Conservation (phyloP, 306 rosid species). For the Sechiopsis laciniata region DNA sequence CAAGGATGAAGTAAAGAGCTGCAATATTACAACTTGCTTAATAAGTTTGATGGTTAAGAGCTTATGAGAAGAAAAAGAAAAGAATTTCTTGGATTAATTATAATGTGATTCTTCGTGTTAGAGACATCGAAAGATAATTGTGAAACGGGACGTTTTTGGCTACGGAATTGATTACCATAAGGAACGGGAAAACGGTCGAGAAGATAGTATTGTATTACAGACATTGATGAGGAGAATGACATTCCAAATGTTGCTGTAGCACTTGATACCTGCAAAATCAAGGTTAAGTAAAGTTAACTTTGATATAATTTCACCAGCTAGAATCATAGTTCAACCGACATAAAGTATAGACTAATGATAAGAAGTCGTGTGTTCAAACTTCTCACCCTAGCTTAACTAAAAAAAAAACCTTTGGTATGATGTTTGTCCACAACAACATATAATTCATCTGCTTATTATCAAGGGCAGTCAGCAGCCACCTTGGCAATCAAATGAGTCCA, state of each 20-base stretch:
- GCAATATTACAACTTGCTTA: constrained; percentile 22
- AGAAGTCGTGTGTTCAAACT: no score
- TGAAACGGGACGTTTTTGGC: not conserved
- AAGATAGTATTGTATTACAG: constrained; percentile 84
- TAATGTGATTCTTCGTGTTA: not conserved
- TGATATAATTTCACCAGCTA: not conserved
- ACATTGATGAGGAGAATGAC: constrained; percentile 98
- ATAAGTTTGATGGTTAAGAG: not conserved
- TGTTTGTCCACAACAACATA: no score
- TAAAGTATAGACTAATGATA: no score
- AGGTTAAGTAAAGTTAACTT: not conserved
- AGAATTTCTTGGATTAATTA: no score
- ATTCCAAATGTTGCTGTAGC: constrained; percentile 95
- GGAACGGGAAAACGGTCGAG: constrained; percentile 86
- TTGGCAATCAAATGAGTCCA: no score
- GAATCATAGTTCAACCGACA: no score
- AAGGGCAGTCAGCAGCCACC: no score
- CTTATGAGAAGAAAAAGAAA: not conserved
- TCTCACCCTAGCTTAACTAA: no score
- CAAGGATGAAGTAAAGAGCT: constrained; percentile 57
- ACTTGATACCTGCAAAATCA: constrained; percentile 66
- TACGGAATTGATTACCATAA: constrained; percentile 40
- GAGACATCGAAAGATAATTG: not conserved
- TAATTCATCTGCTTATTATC: no score
- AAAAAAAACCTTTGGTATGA: no score